Base-by-base conservation (phyloP, 148 eudicot species). In the Vaccinium vitisidaea region DNA sequence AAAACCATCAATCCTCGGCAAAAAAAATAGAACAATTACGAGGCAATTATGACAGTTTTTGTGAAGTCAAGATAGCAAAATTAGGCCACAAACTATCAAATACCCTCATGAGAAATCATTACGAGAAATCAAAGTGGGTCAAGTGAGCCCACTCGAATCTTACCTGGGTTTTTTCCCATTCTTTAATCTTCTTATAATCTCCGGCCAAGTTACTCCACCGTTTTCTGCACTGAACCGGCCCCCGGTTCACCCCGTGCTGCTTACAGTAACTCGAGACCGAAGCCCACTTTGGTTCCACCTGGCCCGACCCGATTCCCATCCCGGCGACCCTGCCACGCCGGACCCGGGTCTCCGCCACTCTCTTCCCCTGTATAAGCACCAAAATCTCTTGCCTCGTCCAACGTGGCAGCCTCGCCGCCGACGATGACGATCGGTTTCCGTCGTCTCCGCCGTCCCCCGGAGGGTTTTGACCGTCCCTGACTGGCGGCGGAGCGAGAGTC, bases 181-280 rank as follows among this genome's bases (percentile, higher is more conserved):
- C 99, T 18, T 94, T 94, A 13, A 96, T 96, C 93, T 96, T 96
- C 93, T 93, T 96, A 61, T 89, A 96, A 67, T 94, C 98, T 0
- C 95, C 99, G 2, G 97, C 94, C 77, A 96, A 86, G 75, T 96
- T 96, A 63, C 98, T 96, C 98, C 98, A 94, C 77, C 98, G 86
- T 84, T 96, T 96, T 54, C 98, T 86, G 86, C 98, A 96, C 94
- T 96, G 98, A 2, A 94, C 96, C 3, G 98, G 93, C 0, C 96
- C 98, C 36, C 98, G 88, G 88, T 96, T 93, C 49, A 96, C 98
- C 30, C 98, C 98, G n/a, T 93, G 95, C 30, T 94, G 80, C 46
- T 90, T 94, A 79, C 98, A 94, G 88, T 94, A 96, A 0, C 93
- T 90, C 0, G 98, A 94, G 0, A 96, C 96, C 0, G 98, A 90